Evolutionary conservation across 495 filamentous ascomycete species (phyloP).

Genomic region (Annulohypoxylon maeteangense): DNA sequence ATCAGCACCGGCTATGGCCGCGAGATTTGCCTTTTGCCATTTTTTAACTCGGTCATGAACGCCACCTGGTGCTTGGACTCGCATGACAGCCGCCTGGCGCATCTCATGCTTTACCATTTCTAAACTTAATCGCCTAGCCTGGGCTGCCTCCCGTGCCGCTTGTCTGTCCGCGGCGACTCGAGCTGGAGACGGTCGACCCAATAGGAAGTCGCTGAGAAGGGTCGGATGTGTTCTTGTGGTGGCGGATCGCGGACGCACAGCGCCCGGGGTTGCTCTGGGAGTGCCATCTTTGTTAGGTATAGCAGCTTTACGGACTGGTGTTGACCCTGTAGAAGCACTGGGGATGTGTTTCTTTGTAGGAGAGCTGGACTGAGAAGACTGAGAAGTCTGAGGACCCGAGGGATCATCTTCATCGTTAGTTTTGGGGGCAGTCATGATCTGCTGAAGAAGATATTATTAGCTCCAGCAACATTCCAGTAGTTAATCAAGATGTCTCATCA

Average conservation of each 20-base stretch:
- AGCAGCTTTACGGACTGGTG: slow-evolving; percentile 16
- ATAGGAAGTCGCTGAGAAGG: slow-evolving; percentile 63
- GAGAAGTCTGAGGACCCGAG: slow-evolving; percentile 39
- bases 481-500: neutral
- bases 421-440: slow-evolving; percentile 49
- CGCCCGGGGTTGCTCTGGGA: slow-evolving; percentile 56
- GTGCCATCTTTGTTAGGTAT: slow-evolving; percentile 42
- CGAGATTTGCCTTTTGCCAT: slow-evolving; percentile 78
- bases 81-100: slow-evolving; percentile 57
- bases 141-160: slow-evolving; percentile 48
- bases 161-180: slow-evolving; percentile 53
- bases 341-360: slow-evolving; percentile 23
- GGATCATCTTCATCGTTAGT: slow-evolving; percentile 46
- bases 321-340: slow-evolving; percentile 26
- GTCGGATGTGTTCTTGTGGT: slow-evolving; percentile 51
- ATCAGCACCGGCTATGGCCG: slow-evolving; percentile 57
- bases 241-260: slow-evolving; percentile 43
- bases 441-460: slow-evolving; percentile 24
- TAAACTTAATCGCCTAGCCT: slow-evolving; percentile 56
- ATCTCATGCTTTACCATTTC: slow-evolving; percentile 63
- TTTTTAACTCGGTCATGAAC: slow-evolving; percentile 76
- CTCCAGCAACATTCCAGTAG: slow-evolving; percentile 35
- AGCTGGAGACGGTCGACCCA: slow-evolving; percentile 61
- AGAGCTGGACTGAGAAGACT: slow-evolving; percentile 22
- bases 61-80: slow-evolving; percentile 59